These are phyloP conservation scores for Haberlea rhodopensis DNA, from an alignment of 257 asterid genomes.

Conservation along the genomic window DNA sequence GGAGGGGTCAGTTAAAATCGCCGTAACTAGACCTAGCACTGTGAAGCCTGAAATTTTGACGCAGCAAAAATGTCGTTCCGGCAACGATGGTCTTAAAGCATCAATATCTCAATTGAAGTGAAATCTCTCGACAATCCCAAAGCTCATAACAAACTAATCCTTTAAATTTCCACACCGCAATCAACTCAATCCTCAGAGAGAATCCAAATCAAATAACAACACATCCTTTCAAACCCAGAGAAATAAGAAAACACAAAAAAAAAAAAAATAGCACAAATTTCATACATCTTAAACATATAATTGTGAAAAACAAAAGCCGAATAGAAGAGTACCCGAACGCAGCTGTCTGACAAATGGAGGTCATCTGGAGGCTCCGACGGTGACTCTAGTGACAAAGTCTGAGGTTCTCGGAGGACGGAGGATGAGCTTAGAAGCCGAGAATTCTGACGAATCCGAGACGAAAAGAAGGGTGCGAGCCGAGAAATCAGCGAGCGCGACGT, in stretches of 20 bases:
- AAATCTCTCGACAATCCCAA: background rate
- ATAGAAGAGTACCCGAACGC: slow-evolving; percentile 57
- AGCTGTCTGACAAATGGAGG: slow-evolving; percentile 61
- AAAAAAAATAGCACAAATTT: background rate
- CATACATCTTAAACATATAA: background rate
- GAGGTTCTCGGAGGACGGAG: slow-evolving; percentile 44
- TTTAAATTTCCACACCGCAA: background rate
- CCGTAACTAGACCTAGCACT: no score
- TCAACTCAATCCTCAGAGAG: background rate
- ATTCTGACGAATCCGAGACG: slow-evolving; percentile 63
- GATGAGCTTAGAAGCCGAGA: slow-evolving; percentile 60
- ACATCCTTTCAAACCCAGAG: background rate
- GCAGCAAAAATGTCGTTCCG: no score
- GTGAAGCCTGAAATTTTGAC: no score
- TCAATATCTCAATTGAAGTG: background rate
- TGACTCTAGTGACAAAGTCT: slow-evolving; percentile 37
- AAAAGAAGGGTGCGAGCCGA: slow-evolving; percentile 50
- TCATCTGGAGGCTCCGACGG: slow-evolving; percentile 42
- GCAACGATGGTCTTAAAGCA: no score
- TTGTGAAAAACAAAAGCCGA: background rate
- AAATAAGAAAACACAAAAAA: slow-evolving; percentile 1
- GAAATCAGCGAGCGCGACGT: slow-evolving; percentile 47
- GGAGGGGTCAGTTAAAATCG: no score
- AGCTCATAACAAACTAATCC: background rate
- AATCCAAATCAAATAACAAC: background rate